Conservation (phyloP, 495 filamentous ascomycete species). For the Tuber calosporum region DNA sequence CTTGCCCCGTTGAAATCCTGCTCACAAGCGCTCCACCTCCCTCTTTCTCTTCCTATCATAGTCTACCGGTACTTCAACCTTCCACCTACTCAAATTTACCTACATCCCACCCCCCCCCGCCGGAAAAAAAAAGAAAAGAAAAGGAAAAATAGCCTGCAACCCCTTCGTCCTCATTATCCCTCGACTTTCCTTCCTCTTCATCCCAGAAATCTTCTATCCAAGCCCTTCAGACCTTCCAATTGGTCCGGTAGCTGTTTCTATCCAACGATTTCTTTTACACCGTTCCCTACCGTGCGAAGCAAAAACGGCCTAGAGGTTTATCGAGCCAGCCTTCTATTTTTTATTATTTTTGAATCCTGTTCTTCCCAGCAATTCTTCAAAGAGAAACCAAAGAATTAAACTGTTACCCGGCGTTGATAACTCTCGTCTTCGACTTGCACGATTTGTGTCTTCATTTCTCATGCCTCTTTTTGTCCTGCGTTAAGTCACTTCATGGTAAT, state of each 20-base stretch:
- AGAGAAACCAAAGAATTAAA: not conserved
- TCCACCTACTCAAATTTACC: constrained; percentile 15
- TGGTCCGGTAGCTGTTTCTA: not conserved
- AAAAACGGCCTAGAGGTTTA: not conserved
- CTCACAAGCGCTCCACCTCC: constrained; percentile 11
- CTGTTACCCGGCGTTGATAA: constrained; percentile 36
- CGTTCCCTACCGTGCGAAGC: not conserved
- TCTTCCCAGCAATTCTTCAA: not conserved
- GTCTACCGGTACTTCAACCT: constrained; percentile 20
- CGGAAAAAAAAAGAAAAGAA: constrained; percentile 10
- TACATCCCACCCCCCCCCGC: not conserved
- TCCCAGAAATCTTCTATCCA: not conserved
- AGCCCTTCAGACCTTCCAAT: not conserved
- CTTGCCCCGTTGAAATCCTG: not conserved
- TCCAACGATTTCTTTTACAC: constrained; percentile 14
- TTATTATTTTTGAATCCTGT: not conserved
- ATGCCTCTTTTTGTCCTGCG: constrained; percentile 39
- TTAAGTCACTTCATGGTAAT: constrained; percentile 38
- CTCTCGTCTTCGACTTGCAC: constrained; percentile 18
- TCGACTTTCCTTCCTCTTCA: constrained; percentile 2
- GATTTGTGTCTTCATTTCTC: constrained; percentile 29
- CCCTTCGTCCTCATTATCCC: constrained; percentile 5
- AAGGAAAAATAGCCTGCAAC: constrained; percentile 7
- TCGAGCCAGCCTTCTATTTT: not conserved
- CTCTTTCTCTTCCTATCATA: constrained; percentile 33